Evolutionary conservation across 1,284 basidiomycete species (phyloP).

Genomic region (Cerioporus squamosus): DNA sequence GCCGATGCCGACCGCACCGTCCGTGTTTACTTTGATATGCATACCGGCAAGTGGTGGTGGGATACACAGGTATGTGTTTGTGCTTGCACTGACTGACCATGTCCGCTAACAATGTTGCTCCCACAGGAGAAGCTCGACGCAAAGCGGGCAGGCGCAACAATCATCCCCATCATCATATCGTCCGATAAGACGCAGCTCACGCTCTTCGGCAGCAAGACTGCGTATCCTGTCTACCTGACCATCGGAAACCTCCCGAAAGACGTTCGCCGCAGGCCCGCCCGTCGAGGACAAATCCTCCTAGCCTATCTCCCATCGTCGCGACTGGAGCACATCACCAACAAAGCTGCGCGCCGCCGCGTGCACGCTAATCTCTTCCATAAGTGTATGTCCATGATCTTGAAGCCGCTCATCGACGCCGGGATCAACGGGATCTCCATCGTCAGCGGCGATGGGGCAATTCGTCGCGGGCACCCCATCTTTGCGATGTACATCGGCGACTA

Average conservation of each 20-base stretch:
- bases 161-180: not conserved
- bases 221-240: slow-evolving; percentile 43
- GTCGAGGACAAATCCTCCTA: slow-evolving; percentile 36
- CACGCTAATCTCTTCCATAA: slow-evolving; percentile 38
- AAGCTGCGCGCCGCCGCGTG: not conserved
- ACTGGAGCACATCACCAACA: not conserved
- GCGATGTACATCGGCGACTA: slow-evolving; percentile 28
- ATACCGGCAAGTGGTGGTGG: slow-evolving; percentile 47
- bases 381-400: slow-evolving; percentile 33
- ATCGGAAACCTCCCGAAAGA: slow-evolving; percentile 46
- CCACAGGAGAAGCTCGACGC: slow-evolving; percentile 32
- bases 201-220: slow-evolving; percentile 38
- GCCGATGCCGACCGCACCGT: slow-evolving; percentile 24
- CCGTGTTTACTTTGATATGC: slow-evolving; percentile 41
- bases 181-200: slow-evolving; percentile 1
- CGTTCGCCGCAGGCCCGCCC: slow-evolving; percentile 37
- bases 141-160: not conserved
- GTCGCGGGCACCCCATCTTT: slow-evolving; percentile 23
- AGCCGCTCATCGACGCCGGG: slow-evolving; percentile 17
- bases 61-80: slow-evolving; percentile 34
- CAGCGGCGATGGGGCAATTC: slow-evolving; percentile 22
- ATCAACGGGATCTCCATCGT: slow-evolving; percentile 7
- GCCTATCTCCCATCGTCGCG: slow-evolving; percentile 35
- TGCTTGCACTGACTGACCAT: slow-evolving; percentile 31
- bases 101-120: slow-evolving; percentile 35